Conservation (phyloP, 2,329 filamentous ascomycete species). For the Fusarium tuaranense region DNA sequence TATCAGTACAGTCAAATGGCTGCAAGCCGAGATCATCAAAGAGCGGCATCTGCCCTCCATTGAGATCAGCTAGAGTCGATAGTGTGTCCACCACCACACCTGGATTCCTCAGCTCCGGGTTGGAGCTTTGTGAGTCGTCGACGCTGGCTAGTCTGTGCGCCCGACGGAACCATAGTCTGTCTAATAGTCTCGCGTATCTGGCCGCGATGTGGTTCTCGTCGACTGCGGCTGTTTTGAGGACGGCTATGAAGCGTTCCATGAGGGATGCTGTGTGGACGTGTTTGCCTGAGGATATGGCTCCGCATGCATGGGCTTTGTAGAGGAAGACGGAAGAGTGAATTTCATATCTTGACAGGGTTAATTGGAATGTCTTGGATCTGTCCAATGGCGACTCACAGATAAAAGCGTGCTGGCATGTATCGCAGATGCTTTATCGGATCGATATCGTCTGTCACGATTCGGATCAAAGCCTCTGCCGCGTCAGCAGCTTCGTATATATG, state of each 20-base stretch:
- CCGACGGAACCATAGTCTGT: constrained; percentile 8
- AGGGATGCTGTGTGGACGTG: constrained; percentile 11
- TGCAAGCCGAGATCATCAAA: constrained; percentile 22
- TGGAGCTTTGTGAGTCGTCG: not conserved
- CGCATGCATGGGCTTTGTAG: constrained; percentile 21
- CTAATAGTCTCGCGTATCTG: constrained; percentile 21
- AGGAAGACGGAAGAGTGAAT: constrained; percentile 27
- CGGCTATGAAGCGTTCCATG: constrained; percentile 12
- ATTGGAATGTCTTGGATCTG: not conserved
- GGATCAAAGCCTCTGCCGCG: constrained; percentile 17
- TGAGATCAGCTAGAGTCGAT: constrained; percentile 9
- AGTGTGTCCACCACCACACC: constrained; percentile 2
- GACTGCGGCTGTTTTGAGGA: constrained; percentile 11
- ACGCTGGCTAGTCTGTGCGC: not conserved
- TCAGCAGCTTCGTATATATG: constrained; percentile 21
- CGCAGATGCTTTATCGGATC: constrained; percentile 20
- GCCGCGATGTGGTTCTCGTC: constrained; percentile 23
- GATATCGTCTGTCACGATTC: constrained; percentile 21
- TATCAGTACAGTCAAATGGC: constrained; percentile 18
- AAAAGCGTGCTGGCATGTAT: constrained; percentile 24
- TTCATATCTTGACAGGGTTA: constrained; percentile 3
- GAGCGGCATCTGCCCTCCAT: not conserved
- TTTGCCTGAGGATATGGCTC: constrained; percentile 9
- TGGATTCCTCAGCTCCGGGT: not conserved
- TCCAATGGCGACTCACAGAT: constrained; percentile 5